Evolutionary conservation across 129 eudicot species (phyloP), one percentile per base, ranked within the genome.

Genomic region (Rutidosis leptorrhynchoides): DNA sequence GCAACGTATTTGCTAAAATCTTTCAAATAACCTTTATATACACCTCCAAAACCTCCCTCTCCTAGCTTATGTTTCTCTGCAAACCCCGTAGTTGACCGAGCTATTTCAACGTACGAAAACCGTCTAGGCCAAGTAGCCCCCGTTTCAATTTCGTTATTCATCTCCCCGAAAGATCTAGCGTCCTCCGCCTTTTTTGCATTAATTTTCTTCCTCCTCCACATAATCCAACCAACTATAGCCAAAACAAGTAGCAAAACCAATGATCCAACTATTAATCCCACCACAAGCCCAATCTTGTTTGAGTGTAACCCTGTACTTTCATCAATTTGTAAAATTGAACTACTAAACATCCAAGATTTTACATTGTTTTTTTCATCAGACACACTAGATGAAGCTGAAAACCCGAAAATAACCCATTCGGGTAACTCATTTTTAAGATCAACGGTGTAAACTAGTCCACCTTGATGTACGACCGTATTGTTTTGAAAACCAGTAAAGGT

Each of bases 291-390:
- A 9, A n/a, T 53, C 58, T 53, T 53, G 29, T 8, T 35, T 14
- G 67, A 49, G 20, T 19, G 28, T 6, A 35, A 6, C 28, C 25
- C n/a, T 1, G 4, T 11, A 58, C 0, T 28, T 49, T 27, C 43
- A 19, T 27, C 71, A 48, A 27, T 4, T 0, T 14, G 9, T 57
- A 65, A n/a, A 46, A 5, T 58, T 1, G 81, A 60, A 46, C 74
- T 75, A 59, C 0, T 58, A 12, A 80, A 80, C 61, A 15, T 24
- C 84, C 84, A 80, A 9, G 81, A 80, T 37, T 37, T 62, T n/a
- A 80, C 33, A 17, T 21, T 72, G 55, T 75, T 69, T 45, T 30
- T 65, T 64, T 60, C 11, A 1, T 19, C 3, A 0, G 26, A 53
- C 3, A 30, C n/a, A 14, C 81, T 75, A 5, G 81, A 66, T 35